Evolutionary conservation across 768 basidiomycete species (phyloP).

Genomic region (Crassisporium funariophilum): DNA sequence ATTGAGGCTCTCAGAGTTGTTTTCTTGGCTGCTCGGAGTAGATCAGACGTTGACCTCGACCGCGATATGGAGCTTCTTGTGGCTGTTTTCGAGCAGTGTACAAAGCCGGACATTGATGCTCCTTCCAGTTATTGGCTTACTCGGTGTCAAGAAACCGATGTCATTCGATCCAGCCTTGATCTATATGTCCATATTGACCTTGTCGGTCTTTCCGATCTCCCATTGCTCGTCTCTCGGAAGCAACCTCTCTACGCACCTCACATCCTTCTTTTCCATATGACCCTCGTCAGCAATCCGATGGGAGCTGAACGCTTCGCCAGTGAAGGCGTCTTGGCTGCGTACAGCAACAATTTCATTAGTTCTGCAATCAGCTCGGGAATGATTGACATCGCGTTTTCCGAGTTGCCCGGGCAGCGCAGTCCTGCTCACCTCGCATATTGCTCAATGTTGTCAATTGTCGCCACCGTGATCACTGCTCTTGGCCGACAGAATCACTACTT

Average conservation of each 20-base stretch:
- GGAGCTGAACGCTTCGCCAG: constrained; percentile 86
- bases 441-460: constrained; percentile 77
- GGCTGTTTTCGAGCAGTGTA: constrained; percentile 83
- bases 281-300: constrained; percentile 71
- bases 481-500: constrained; percentile 76
- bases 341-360: constrained; percentile 81
- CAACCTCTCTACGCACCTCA: constrained; percentile 75
- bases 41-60: constrained; percentile 67
- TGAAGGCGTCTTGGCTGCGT: constrained; percentile 79
- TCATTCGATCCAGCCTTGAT: constrained; percentile 75
- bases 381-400: constrained; percentile 66
- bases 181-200: constrained; percentile 71
- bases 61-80: constrained; percentile 81
- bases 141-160: constrained; percentile 77
- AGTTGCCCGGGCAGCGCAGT: constrained; percentile 74
- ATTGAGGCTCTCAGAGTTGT: constrained; percentile 67
- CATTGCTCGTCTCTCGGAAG: constrained; percentile 61
- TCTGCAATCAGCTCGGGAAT: constrained; percentile 73
- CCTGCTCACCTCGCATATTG: constrained; percentile 84
- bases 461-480: constrained; percentile 66
- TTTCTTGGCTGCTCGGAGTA: constrained; percentile 62
- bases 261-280: constrained; percentile 84
- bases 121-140: constrained; percentile 80
- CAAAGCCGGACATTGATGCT: constrained; percentile 62
- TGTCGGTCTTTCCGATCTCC: constrained; percentile 66